A percentile compares a stretch with the other conserved stretches of the same genome.
Conservation (phyloP, 2,329 filamentous ascomycete genomes). For the Ceratocystis albifundus region DNA sequence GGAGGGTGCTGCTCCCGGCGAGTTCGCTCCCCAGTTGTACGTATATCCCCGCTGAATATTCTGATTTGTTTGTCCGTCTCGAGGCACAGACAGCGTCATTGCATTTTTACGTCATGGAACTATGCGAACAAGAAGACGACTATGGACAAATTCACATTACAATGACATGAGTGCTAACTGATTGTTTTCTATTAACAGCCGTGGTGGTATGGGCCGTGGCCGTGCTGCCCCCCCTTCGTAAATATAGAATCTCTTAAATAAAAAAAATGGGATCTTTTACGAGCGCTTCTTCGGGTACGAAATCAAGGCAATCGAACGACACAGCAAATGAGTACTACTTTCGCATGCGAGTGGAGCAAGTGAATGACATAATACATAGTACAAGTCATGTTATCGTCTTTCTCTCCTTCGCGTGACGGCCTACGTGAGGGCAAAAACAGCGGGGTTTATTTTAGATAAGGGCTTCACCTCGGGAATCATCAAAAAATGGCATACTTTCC, state of each 20-base stretch:
- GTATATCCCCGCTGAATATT: constrained; percentile 29
- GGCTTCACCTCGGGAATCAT: constrained; percentile 40
- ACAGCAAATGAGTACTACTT: constrained; percentile 21
- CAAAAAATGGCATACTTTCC: constrained; percentile 30
- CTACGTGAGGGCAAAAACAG: constrained; percentile 33
- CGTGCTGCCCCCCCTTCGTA: constrained; percentile 64
- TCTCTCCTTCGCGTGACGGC: constrained; percentile 31
- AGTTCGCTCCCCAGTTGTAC: constrained; percentile 85
- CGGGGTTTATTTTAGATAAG: constrained; percentile 33
- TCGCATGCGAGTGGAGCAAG: constrained; percentile 19
- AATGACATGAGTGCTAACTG: constrained; percentile 13
- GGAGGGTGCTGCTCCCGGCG: constrained; percentile 83
- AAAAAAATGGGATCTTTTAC: constrained; percentile 28
- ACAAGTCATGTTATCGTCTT: constrained; percentile 31
- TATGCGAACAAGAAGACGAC: not conserved
- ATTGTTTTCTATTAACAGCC: constrained; percentile 38
- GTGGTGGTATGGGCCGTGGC: constrained; percentile 81
- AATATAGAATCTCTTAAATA: constrained; percentile 33
- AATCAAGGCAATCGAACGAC: constrained; percentile 24
- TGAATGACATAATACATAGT: constrained; percentile 30
- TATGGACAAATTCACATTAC: not conserved
- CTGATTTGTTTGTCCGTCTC: constrained; percentile 25
- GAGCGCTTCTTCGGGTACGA: constrained; percentile 36
- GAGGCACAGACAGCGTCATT: not conserved
- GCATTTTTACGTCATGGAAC: not conserved